Base-by-base conservation (phyloP, 75 land plant species). In the Picea sitchensis region DNA sequence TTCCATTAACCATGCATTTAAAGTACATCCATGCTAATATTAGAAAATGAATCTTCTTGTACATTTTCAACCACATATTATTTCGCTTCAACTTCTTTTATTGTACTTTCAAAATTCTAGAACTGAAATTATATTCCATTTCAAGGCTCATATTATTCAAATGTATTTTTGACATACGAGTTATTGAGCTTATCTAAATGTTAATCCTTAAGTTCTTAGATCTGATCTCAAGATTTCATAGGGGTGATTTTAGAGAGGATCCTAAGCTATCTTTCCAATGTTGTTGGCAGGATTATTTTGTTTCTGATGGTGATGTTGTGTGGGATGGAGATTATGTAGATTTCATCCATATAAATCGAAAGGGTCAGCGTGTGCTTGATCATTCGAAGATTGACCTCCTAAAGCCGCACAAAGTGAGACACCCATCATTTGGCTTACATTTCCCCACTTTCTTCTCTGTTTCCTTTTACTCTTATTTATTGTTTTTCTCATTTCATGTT, bases 241-340 rank as follows among this genome's bases (percentile, higher is more conserved):
- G 9, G 56, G 13, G 56, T 51, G 56, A 13, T 44, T 20, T 20
- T 44, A 20, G 3, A 71, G 2, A 17, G 38, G 32, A 59, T 76
- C 21, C 59, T 57, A 57, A 26, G 30, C 8, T 76, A 57, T 76
- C 34, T 59, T 31, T 23, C 2, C 72, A 23, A 76, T 56, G 32
- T 31, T 59, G 14, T 59, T 76, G 62, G 73, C 87, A 87, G 88
- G 88, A 87, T 75, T 87, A 87, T 61, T 87, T 87, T 65, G 88
- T 85, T 21, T 77, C 67, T 69, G 88, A 87, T 74, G 88, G 83
- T 30, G 88, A 87, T 62, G 88, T 87, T 41, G 83, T 73, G 1
- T 87, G 88, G 88, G 88, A 87, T 51, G 88, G 83, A 14, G 88
- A 87, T 59, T 87, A 87, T 58, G 73, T 78, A 60, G 88, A 87